phyloP scores from a whole-genome alignment of 495 filamentous ascomycete species.

The Oidiodendron maius region DNA sequence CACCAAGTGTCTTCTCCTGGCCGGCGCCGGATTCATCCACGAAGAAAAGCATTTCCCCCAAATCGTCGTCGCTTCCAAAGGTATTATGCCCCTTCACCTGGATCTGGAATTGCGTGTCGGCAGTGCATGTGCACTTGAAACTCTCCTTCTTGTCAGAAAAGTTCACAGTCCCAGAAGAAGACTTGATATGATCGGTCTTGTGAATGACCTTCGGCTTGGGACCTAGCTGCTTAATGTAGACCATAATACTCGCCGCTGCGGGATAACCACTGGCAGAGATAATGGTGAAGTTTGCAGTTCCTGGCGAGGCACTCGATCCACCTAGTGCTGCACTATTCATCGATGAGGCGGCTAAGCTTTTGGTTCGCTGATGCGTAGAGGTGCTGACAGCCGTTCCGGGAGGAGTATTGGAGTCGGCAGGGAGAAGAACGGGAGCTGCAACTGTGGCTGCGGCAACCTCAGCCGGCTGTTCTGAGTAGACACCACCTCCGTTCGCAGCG shows the following conservation, averaged over 20 bases:
- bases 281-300: slow-evolving; percentile 76
- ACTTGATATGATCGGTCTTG: slow-evolving; percentile 82
- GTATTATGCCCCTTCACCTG: slow-evolving; percentile 77
- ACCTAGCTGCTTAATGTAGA: slow-evolving; percentile 60
- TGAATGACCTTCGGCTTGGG: slow-evolving; percentile 70
- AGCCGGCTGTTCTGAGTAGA: not conserved
- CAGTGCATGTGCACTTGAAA: slow-evolving; percentile 69
- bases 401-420: slow-evolving; percentile 21
- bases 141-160: slow-evolving; percentile 60
- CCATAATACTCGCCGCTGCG: slow-evolving; percentile 70
- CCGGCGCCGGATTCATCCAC: slow-evolving; percentile 74
- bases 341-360: slow-evolving; percentile 60
- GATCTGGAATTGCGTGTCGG: slow-evolving; percentile 82
- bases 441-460: not conserved
- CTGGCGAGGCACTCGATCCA: slow-evolving; percentile 44
- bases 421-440: not conserved
- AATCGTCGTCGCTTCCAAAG: slow-evolving; percentile 70
- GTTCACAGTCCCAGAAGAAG: slow-evolving; percentile 48
- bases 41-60: slow-evolving; percentile 85
- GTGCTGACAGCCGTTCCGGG: slow-evolving; percentile 35
- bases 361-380: slow-evolving; percentile 54
- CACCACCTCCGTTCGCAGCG: slow-evolving; percentile 3
- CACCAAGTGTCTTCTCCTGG: slow-evolving; percentile 65
- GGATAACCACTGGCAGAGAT: slow-evolving; percentile 77
- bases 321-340: slow-evolving; percentile 51